Percentiles rank a stretch among this genome's conserved stretches.
Conservation (phyloP, 495 filamentous ascomycete genomes). For the Clavariopsis aquatica region DNA sequence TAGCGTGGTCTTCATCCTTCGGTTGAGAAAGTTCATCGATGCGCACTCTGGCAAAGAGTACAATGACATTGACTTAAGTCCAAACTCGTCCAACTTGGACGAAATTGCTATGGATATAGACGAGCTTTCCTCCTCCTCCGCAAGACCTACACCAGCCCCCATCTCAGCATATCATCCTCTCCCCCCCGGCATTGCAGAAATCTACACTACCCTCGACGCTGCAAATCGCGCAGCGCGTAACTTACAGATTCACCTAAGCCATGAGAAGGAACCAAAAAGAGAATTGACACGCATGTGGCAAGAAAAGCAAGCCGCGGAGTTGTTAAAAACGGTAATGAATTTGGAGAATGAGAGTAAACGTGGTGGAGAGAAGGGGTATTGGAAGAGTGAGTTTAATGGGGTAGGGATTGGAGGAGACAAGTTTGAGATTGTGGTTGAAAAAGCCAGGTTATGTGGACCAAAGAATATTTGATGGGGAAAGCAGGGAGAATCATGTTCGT, state of each 20-base stretch:
- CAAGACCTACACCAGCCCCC: neutral
- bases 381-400: constrained; percentile 21
- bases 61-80: too few relatives aligned
- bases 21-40: neutral
- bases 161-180: neutral
- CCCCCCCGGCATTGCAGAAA: neutral
- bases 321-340: constrained; percentile 5
- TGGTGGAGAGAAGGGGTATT: constrained; percentile 3
- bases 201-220: constrained; percentile 1
- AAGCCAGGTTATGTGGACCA: constrained; percentile 10
- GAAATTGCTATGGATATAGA: neutral
- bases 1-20: constrained; percentile 8
- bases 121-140: neutral
- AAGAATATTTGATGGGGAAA: constrained; percentile 14
- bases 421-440: constrained; percentile 21
- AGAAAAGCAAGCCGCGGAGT: neutral
- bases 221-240: constrained; percentile 15
- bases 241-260: constrained; percentile 14
- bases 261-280: neutral
- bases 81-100: neutral
- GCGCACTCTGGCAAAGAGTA: neutral
- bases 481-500: too few relatives aligned
- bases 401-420: constrained; percentile 9
- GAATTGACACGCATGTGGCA: constrained; percentile 2
- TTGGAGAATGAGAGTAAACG: too few relatives aligned